A percentile compares a stretch with the other conserved stretches of the same genome.
phyloP scores from a whole-genome alignment of 352 stramenopile genomes.

The Pythium biforme region DNA sequence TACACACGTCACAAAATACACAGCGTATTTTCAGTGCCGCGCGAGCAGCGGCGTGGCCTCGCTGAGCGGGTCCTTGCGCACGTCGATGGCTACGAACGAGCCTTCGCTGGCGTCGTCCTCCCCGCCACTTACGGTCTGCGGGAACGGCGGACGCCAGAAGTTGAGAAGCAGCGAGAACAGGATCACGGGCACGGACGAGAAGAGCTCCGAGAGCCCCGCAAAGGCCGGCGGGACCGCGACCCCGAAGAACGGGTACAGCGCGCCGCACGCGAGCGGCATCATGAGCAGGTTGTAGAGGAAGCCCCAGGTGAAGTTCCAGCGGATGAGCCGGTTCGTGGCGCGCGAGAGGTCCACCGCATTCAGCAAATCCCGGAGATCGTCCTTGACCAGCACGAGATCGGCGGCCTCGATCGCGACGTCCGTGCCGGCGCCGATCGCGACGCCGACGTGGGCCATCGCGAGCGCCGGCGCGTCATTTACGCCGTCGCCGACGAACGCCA shows the following conservation, averaged over 20 bases:
- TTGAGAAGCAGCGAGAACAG: slow-evolving; percentile 75
- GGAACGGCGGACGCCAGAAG: slow-evolving; percentile 53
- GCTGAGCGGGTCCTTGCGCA: slow-evolving; percentile 9
- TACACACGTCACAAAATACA: background rate
- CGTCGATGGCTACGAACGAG: slow-evolving; percentile 18
- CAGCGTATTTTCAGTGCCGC: slow-evolving; percentile 5
- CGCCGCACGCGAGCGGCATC: slow-evolving; percentile 73
- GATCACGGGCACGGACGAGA: slow-evolving; percentile 79
- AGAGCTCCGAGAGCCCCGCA: slow-evolving; percentile 65
- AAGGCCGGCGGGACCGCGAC: slow-evolving; percentile 67
- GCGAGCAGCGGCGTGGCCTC: slow-evolving; percentile 19
- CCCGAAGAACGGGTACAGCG: slow-evolving; percentile 55
- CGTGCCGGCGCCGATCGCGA: slow-evolving; percentile 63
- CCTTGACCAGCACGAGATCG: slow-evolving; percentile 74
- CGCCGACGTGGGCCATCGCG: slow-evolving; percentile 64
- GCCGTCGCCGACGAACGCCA: slow-evolving; percentile 75
- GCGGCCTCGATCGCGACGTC: slow-evolving; percentile 71
- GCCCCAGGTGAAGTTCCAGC: slow-evolving; percentile 73
- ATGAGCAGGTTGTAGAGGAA: slow-evolving; percentile 74
- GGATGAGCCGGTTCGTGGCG: slow-evolving; percentile 66
- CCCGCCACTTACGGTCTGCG: slow-evolving; percentile 18
- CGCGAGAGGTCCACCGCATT: slow-evolving; percentile 61
- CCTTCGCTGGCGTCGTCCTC: slow-evolving; percentile 12
- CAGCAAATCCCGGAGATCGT: slow-evolving; percentile 63
- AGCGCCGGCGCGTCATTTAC: slow-evolving; percentile 72